Evolutionary conservation across 2,329 filamentous ascomycete species (phyloP).

Genomic region (Hymenoscyphus fraxineus): DNA sequence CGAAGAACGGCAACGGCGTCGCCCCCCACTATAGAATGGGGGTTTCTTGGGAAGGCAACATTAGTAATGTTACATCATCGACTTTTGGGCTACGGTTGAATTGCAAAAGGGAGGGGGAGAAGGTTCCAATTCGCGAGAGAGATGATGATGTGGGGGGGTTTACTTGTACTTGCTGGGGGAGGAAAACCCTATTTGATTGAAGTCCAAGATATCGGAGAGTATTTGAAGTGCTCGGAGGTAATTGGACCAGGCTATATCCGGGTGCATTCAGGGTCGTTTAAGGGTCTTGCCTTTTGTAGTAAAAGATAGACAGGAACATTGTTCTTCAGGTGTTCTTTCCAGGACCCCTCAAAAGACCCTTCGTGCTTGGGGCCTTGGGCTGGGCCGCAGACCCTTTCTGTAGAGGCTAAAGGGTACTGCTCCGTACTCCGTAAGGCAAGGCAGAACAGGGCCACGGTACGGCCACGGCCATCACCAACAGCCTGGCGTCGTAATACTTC

Average conservation of each 20-base stretch:
- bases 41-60: no score
- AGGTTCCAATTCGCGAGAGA: no score
- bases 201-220: background rate
- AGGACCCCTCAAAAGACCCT: background rate
- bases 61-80: no score
- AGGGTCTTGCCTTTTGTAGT: background rate
- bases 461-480: background rate
- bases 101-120: no score
- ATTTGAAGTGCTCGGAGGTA: background rate
- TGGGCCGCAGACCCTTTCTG: background rate
- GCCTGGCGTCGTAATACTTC: background rate
- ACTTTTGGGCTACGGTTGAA: no score
- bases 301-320: conserved; percentile 8
- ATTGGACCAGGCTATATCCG: conserved; percentile 1
- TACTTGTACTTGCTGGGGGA: background rate
- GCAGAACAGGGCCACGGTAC: no score
- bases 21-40: no score
- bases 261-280: background rate
- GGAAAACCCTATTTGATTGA: background rate
- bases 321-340: conserved; percentile 1
- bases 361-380: background rate
- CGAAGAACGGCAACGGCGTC: no score
- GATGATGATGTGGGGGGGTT: no score
- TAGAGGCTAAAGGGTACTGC: background rate
- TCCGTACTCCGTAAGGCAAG: no score